Conservation (phyloP, 208 protist species). For the Wallacemonas sp. region DNA sequence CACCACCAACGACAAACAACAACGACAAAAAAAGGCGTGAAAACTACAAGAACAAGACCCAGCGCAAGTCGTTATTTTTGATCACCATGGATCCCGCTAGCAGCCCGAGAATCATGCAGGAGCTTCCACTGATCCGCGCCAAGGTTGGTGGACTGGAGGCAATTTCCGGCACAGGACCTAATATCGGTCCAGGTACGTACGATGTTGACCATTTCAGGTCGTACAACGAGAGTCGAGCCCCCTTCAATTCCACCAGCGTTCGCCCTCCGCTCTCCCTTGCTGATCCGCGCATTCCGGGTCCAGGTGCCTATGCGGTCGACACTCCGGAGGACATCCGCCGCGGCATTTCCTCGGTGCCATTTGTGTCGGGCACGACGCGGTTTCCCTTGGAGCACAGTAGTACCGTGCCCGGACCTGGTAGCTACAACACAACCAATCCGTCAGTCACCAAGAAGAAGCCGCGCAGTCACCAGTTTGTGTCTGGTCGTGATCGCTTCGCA, state of each 20-base stretch:
- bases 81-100: constrained; percentile 8
- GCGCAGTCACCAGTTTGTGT: constrained; percentile 34
- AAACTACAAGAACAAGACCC: too few species aligned
- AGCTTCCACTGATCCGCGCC: constrained; percentile 74
- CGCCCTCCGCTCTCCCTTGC: constrained; percentile 34
- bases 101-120: constrained; percentile 45
- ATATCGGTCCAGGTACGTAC: constrained; percentile 78
- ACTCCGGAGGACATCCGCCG: constrained; percentile 17
- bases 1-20: too few species aligned
- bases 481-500: constrained; percentile 1
- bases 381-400: constrained; percentile 38
- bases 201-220: constrained; percentile 33
- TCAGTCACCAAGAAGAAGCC: constrained; percentile 33
- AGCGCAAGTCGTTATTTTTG: background rate
- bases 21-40: too few species aligned
- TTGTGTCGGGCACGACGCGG: constrained; percentile 60
- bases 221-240: constrained; percentile 51
- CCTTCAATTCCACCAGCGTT: constrained; percentile 70
- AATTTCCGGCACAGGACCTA: constrained; percentile 38
- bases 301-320: constrained; percentile 54
- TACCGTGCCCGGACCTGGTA: constrained; percentile 63
- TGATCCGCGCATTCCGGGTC: constrained; percentile 56
- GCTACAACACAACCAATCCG: constrained; percentile 45
- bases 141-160: constrained; percentile 47
- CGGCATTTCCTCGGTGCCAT: constrained; percentile 54